Evolutionary conservation across 805 yeast genomes (phyloP), one percentile per base, ranked within the genome.

Genomic region (Debaryomyces castellii): DNA sequence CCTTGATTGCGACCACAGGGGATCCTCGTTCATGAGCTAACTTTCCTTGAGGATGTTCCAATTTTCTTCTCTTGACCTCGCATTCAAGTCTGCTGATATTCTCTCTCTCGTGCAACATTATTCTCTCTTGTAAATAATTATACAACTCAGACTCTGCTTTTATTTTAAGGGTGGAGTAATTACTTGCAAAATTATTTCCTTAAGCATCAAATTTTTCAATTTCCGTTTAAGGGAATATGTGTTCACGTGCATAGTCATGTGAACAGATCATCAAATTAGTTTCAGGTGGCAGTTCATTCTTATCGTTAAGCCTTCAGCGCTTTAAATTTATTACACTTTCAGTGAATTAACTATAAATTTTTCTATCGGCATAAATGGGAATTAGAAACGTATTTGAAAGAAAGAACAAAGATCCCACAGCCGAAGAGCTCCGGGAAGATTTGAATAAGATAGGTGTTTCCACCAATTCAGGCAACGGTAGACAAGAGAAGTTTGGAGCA

Each of bases 361-460:
- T n/a, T n/a, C n/a, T n/a, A n/a, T n/a, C n/a, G n/a, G n/a, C n/a
- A n/a, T n/a, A n/a, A 40, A 76, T 76, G 81, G 79, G 78, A 9
- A 43, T 73, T 51, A 74, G 67, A 51, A 68, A 69, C 47, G 69
- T 73, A 57, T 75, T 76, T 59, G 71, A 65, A 53, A 73, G 64
- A 61, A 72, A 64, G 53, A 72, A 64, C 60, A 78, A 76, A 54
- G 83, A 78, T 50, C 77, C 76, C 30, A 71, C 77, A 22, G 78
- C 74, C 47, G 72, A 66, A 45, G 79, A 78, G 58, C 58, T 76
- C 47, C 57, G 67, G 40, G 69, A 69, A 39, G 66, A 63, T 30
- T 62, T 79, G 47, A 66, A 62, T 47, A 57, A 57, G 18, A 55
- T 63, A 21, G 81, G 81, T 7, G 67, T 78, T 30, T 53, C 77